Percentiles rank a stretch among this genome's conserved stretches.
Evolutionary conservation across 371 early-diverging fungal genomes (phyloP).

Genomic region (Zopfochytrium polystomum): DNA sequence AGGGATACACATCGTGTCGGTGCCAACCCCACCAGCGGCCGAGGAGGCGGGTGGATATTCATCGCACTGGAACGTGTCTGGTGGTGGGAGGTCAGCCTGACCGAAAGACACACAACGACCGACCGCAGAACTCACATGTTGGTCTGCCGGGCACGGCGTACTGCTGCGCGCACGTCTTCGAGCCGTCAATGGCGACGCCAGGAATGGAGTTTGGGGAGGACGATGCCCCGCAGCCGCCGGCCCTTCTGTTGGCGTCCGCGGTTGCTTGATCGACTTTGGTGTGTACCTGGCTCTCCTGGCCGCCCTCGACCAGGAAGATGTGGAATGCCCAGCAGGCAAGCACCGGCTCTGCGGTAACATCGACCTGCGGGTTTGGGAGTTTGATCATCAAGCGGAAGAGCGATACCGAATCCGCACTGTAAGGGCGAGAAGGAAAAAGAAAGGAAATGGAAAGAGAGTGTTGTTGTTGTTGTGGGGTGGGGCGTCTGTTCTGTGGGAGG

Average conservation of each 20-base stretch:
- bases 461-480: background rate
- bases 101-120: background rate
- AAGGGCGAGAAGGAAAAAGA: background rate
- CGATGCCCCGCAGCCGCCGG: background rate
- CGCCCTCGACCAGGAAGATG: background rate
- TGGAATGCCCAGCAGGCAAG: slow-evolving; percentile 1
- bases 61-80: background rate
- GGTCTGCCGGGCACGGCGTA: background rate
- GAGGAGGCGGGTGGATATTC: background rate
- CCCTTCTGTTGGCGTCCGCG: background rate
- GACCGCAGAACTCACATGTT: background rate
- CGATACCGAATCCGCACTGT: too few species aligned
- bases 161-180: background rate
- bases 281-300: background rate
- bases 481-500: background rate
- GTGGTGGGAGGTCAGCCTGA: background rate
- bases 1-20: background rate
- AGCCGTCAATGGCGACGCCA: background rate
- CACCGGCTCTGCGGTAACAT: background rate
- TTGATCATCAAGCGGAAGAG: background rate
- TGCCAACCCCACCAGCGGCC: background rate
- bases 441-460: background rate
- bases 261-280: background rate
- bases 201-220: background rate
- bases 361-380: background rate